Evolutionary conservation across 768 basidiomycete species (phyloP).

Genomic region (Suillus placidus): DNA sequence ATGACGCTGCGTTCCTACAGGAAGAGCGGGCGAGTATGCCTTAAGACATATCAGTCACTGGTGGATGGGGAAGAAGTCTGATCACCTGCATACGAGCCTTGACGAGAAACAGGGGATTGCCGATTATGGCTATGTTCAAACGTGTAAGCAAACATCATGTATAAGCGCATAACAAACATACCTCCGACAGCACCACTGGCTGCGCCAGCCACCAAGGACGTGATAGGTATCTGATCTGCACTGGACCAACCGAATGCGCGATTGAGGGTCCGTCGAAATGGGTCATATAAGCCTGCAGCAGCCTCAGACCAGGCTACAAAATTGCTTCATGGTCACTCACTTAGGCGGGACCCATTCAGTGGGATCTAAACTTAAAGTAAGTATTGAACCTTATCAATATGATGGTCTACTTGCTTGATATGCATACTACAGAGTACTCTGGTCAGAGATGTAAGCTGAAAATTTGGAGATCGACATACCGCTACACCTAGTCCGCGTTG

Average conservation of each 20-base stretch:
- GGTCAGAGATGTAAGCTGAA: constrained; percentile 12
- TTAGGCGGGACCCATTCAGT: constrained; percentile 88
- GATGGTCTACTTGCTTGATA: constrained; percentile 70
- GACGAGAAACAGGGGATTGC: constrained; percentile 91
- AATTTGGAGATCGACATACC: constrained; percentile 47
- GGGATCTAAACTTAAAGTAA: constrained; percentile 60
- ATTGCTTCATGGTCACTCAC: constrained; percentile 39
- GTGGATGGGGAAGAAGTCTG: background rate
- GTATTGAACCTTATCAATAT: background rate
- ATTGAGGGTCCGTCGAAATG: constrained; percentile 77
- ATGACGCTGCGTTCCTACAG: constrained; percentile 92
- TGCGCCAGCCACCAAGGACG: constrained; percentile 86
- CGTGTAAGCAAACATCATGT: background rate
- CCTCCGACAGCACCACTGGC: constrained; percentile 90
- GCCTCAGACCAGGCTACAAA: constrained; percentile 20
- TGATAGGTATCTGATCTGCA: constrained; percentile 69
- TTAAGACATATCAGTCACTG: constrained; percentile 28
- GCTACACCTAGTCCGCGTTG: constrained; percentile 92
- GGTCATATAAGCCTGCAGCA: constrained; percentile 90
- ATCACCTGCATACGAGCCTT: constrained; percentile 96
- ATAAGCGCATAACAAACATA: constrained; percentile 34
- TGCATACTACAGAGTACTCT: constrained; percentile 60
- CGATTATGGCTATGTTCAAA: constrained; percentile 58
- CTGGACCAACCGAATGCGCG: constrained; percentile 61
- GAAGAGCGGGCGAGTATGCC: constrained; percentile 94